phyloP scores from a whole-genome alignment of 2,329 filamentous ascomycete genomes.

The Clonostachys rosea region DNA sequence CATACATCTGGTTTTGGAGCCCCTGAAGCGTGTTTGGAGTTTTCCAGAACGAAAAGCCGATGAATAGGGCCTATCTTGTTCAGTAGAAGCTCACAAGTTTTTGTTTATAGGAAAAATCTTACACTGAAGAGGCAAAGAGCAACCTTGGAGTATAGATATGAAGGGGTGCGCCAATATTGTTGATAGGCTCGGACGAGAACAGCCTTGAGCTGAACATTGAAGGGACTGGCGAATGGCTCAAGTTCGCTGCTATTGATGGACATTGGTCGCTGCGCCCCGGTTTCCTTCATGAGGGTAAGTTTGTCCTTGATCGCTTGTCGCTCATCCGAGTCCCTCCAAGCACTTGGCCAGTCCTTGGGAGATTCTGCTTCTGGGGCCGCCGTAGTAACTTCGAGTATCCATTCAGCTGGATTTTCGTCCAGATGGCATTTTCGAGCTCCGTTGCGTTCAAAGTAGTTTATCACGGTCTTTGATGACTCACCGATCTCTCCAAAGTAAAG shows the following conservation, averaged over 20 bases:
- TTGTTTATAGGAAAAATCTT: slow-evolving; percentile 60
- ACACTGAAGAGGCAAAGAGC: slow-evolving; percentile 22
- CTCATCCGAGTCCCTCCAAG: slow-evolving; percentile 48
- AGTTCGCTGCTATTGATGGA: slow-evolving; percentile 36
- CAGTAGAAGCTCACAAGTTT: no score
- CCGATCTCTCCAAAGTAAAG: slow-evolving; percentile 50
- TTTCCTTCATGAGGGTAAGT: slow-evolving; percentile 35
- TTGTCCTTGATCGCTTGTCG: slow-evolving; percentile 22
- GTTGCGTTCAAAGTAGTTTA: slow-evolving; percentile 50
- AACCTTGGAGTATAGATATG: slow-evolving; percentile 57
- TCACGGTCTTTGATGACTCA: slow-evolving; percentile 32
- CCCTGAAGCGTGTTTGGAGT: slow-evolving; percentile 60
- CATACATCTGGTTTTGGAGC: slow-evolving; percentile 77
- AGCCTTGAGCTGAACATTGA: slow-evolving; percentile 19
- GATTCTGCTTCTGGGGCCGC: slow-evolving; percentile 39
- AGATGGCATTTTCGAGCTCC: slow-evolving; percentile 62
- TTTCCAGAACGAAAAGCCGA: slow-evolving; percentile 74
- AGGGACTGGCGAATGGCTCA: slow-evolving; percentile 18
- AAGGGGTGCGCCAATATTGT: slow-evolving; percentile 37
- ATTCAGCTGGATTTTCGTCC: slow-evolving; percentile 40
- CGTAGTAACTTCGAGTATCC: slow-evolving; percentile 36
- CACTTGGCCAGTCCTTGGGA: slow-evolving; percentile 62
- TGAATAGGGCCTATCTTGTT: slow-evolving; percentile 58
- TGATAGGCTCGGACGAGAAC: slow-evolving; percentile 27
- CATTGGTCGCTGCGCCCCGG: slow-evolving; percentile 41